These are phyloP conservation scores for Eugenia klotzschiana DNA, from an alignment of 441 rosid genomes.

Conservation along the genomic window DNA sequence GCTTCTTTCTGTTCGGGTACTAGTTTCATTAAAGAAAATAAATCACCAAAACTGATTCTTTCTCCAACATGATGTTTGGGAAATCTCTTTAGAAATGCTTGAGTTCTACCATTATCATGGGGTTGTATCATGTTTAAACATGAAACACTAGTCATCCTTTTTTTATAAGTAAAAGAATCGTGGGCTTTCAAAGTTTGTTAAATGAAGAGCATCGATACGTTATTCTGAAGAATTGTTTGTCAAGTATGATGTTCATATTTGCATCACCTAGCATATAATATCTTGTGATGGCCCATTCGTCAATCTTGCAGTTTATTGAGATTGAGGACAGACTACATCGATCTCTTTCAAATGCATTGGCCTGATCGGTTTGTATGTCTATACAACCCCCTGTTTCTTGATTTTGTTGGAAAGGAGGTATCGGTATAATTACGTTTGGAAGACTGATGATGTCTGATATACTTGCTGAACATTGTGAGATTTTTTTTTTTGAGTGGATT, in stretches of 20 bases:
- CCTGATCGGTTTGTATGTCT: constrained; percentile 66
- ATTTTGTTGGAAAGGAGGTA: background rate
- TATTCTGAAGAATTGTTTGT: too few relatives aligned
- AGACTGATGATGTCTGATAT: background rate
- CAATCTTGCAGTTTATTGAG: constrained; percentile 27
- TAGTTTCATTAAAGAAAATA: background rate
- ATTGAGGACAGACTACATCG: constrained; percentile 39
- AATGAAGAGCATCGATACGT: background rate
- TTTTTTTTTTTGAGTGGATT: background rate
- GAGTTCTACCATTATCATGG: background rate
- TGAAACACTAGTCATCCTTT: background rate
- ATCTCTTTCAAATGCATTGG: constrained; percentile 58
- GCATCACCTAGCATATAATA: background rate
- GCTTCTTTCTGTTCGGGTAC: background rate
- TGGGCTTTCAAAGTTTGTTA: background rate
- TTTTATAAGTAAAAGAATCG: background rate
- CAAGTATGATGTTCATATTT: background rate
- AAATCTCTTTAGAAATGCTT: background rate
- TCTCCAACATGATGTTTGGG: background rate
- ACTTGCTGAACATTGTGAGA: background rate
- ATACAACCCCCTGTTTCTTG: constrained; percentile 2
- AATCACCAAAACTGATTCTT: background rate
- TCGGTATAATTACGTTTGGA: background rate
- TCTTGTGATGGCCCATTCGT: background rate
- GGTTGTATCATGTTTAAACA: background rate